Conservation (phyloP, 2,329 filamentous ascomycete genomes). For the Zopfia rhizophila region DNA sequence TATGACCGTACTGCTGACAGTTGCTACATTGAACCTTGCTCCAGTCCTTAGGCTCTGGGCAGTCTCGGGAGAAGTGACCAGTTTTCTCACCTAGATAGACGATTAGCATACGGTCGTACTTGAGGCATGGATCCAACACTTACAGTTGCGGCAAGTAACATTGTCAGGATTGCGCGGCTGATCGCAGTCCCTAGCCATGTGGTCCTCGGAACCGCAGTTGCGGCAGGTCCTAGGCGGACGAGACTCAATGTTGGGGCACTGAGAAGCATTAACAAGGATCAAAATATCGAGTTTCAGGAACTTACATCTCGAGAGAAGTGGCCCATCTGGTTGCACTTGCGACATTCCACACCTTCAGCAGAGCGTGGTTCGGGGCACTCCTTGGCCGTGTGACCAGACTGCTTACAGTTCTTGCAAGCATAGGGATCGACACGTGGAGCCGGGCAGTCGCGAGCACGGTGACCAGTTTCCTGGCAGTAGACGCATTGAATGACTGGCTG, state of each 20-base stretch:
- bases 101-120: neutral
- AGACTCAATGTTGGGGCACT: conserved; percentile 39
- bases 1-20: conserved; percentile 55
- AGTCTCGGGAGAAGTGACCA: conserved; percentile 68
- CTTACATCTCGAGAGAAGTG: conserved; percentile 49
- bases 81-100: conserved; percentile 75
- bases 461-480: conserved; percentile 72
- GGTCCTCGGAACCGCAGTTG: conserved; percentile 50
- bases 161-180: conserved; percentile 51
- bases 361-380: conserved; percentile 59
- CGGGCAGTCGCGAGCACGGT: conserved; percentile 74
- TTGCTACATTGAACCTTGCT: conserved; percentile 59
- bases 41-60: conserved; percentile 67
- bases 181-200: conserved; percentile 50
- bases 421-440: conserved; percentile 67
- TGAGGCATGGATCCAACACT: no score
- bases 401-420: conserved; percentile 76
- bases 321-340: conserved; percentile 67
- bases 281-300: conserved; percentile 34
- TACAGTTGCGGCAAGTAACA: conserved; percentile 69
- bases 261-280: conserved; percentile 23
- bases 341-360: conserved; percentile 70
- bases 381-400: conserved; percentile 48
- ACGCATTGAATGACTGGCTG: conserved; percentile 66
- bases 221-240: conserved; percentile 42